These are phyloP conservation scores for Elasticomyces elasticus DNA, from an alignment of 495 filamentous ascomycete species.

Conservation along the genomic window DNA sequence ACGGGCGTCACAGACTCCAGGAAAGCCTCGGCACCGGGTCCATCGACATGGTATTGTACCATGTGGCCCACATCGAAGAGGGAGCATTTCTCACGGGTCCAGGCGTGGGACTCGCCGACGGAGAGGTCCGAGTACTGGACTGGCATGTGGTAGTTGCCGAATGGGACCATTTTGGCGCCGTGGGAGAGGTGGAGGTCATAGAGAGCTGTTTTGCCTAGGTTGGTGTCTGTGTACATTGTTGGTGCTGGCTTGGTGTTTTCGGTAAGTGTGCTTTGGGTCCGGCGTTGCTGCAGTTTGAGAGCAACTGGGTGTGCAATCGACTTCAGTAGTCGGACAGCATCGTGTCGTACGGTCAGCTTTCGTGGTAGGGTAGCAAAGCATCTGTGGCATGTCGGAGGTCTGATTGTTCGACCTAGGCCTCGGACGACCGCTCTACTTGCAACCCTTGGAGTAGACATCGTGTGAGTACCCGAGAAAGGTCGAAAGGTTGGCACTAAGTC, in stretches of 20 bases:
- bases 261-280: constrained; percentile 28
- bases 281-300: constrained; percentile 9
- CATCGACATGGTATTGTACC: constrained; percentile 64
- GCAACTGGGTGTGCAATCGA: too few species aligned
- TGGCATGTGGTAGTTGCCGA: constrained; percentile 88
- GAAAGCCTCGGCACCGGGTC: constrained; percentile 66
- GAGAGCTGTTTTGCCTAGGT: constrained; percentile 57
- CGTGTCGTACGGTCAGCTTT: not conserved
- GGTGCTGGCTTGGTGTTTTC: constrained; percentile 22
- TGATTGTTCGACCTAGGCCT: not conserved
- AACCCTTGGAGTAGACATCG: not conserved
- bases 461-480: not conserved
- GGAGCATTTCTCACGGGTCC: constrained; percentile 76
- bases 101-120: constrained; percentile 71
- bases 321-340: too few species aligned
- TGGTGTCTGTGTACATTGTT: constrained; percentile 8
- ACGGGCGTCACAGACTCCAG: constrained; percentile 73
- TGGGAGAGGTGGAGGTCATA: constrained; percentile 70
- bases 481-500: too few species aligned
- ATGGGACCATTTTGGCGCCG: constrained; percentile 94
- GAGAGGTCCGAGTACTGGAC: constrained; percentile 70
- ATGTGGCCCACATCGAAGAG: constrained; percentile 81
- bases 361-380: not conserved
- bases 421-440: not conserved
- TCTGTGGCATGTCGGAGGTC: not conserved